These are phyloP conservation scores for Glycine tomentella DNA, from an alignment of 306 rosid genomes.

Conservation along the genomic window DNA sequence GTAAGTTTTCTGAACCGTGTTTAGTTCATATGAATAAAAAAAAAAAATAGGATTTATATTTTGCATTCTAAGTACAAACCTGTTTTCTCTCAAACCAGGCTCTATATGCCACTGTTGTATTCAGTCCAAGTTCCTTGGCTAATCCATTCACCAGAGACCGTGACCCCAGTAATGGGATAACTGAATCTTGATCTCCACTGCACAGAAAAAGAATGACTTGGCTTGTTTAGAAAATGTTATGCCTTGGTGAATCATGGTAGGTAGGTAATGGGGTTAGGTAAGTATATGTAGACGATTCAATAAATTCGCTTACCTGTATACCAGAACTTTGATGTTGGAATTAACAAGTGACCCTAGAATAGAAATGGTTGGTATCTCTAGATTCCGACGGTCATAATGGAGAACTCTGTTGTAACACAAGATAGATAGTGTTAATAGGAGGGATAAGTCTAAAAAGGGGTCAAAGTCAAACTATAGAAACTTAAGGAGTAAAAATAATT, in stretches of 20 bases:
- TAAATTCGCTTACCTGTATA: conserved; percentile 46
- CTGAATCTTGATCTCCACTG: conserved; percentile 62
- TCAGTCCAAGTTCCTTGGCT: conserved; percentile 50
- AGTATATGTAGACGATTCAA: too few relatives aligned
- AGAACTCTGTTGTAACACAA: conserved; percentile 35
- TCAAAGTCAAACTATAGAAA: neutral
- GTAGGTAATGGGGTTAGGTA: neutral
- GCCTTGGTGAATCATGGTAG: neutral
- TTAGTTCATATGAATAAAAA: too few relatives aligned
- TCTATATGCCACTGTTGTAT: conserved; percentile 51
- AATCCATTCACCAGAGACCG: conserved; percentile 43
- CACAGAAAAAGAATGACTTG: neutral
- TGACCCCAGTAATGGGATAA: conserved; percentile 45
- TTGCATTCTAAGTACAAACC: conserved; percentile 39
- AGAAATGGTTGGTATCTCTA: conserved; percentile 43
- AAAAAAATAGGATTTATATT: too few relatives aligned
- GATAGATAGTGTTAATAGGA: neutral
- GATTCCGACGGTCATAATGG: conserved; percentile 40
- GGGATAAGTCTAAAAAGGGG: neutral
- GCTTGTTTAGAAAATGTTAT: neutral
- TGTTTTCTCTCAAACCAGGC: conserved; percentile 62
- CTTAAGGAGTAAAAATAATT: neutral
- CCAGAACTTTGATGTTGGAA: conserved; percentile 52
- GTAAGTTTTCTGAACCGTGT: too few relatives aligned
- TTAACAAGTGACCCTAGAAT: conserved; percentile 47